Percentiles rank a stretch among this genome's conserved stretches.
Evolutionary conservation across 2,329 filamentous ascomycete species (phyloP).

Genomic region (Colletotrichum sp.): DNA sequence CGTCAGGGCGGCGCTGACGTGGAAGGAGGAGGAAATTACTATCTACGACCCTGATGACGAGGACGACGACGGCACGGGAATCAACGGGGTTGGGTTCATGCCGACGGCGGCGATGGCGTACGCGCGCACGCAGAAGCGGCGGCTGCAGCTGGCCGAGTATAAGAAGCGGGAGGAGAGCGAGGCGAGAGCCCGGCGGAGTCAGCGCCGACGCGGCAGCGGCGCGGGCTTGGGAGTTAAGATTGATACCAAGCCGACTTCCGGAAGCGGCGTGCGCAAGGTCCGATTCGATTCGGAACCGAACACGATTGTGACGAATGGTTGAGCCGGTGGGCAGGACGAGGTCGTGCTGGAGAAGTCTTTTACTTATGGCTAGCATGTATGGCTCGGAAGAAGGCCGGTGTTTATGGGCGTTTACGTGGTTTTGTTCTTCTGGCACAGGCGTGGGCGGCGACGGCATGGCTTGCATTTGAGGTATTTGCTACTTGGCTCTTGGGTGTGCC

Average conservation of each 20-base stretch:
- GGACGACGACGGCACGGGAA: conserved; percentile 69
- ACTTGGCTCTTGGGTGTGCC: background rate
- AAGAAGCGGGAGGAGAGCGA: conserved; percentile 64
- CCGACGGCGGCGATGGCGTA: conserved; percentile 66
- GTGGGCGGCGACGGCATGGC: background rate
- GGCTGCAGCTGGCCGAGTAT: conserved; percentile 67
- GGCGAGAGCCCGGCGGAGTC: conserved; percentile 59
- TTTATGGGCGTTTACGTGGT: background rate
- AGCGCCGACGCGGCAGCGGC: conserved; percentile 46
- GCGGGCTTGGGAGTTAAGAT: conserved; percentile 20
- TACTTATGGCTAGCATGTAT: background rate
- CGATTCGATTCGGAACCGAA: conserved; percentile 42
- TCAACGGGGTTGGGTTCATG: conserved; percentile 71
- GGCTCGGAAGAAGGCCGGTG: background rate
- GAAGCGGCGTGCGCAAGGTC: conserved; percentile 37
- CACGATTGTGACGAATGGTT: conserved; percentile 11
- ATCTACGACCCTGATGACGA: conserved; percentile 67
- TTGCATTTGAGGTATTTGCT: background rate
- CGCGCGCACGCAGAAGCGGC: conserved; percentile 59
- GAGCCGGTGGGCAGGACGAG: background rate
- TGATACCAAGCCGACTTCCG: conserved; percentile 16
- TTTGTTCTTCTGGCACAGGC: background rate
- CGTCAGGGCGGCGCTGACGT: conserved; percentile 64
- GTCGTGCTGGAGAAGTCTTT: background rate
- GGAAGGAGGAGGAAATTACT: conserved; percentile 72